Percentiles rank a stretch among this genome's conserved stretches.
Conservation (phyloP, 352 stramenopile genomes). For the Pythium phragmitis region DNA sequence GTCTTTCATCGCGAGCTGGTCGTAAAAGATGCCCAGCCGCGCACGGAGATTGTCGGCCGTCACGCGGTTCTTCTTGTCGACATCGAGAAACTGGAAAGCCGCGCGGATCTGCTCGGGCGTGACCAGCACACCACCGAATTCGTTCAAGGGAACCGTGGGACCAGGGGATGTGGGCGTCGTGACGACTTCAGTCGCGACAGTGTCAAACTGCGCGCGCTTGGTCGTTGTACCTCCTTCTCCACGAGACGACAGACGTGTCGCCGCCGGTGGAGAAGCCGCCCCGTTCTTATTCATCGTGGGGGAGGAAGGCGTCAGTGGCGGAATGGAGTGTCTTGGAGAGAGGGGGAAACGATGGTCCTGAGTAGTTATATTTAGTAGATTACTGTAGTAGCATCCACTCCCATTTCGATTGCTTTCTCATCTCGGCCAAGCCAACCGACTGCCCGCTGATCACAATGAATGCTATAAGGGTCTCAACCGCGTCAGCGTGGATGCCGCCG, state of each 20-base stretch:
- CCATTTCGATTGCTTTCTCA: too few species aligned
- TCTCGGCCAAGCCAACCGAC: too few species aligned
- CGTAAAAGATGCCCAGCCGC: slow-evolving; percentile 85
- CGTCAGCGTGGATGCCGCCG: too few species aligned
- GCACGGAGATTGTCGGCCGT: slow-evolving; percentile 81
- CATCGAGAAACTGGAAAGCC: slow-evolving; percentile 90
- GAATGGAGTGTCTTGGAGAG: too few species aligned
- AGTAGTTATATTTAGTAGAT: too few species aligned
- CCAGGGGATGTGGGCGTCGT: background rate
- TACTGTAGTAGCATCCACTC: too few species aligned
- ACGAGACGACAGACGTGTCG: background rate
- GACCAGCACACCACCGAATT: slow-evolving; percentile 81
- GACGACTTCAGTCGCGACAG: background rate
- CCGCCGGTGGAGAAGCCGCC: background rate
- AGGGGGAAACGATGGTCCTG: too few species aligned
- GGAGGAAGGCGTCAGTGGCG: too few species aligned
- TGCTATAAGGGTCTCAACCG: too few species aligned
- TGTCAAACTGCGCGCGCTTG: background rate
- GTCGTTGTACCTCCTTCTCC: background rate
- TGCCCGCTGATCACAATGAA: too few species aligned
- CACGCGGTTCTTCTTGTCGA: slow-evolving; percentile 76
- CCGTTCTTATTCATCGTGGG: too few species aligned
- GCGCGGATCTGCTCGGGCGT: slow-evolving; percentile 80
- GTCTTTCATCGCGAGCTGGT: slow-evolving; percentile 83
- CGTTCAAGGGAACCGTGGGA: slow-evolving; percentile 13